Evolutionary conservation across 2,329 filamentous ascomycete genomes (phyloP).

Genomic region (Exutisphaerella laricina): DNA sequence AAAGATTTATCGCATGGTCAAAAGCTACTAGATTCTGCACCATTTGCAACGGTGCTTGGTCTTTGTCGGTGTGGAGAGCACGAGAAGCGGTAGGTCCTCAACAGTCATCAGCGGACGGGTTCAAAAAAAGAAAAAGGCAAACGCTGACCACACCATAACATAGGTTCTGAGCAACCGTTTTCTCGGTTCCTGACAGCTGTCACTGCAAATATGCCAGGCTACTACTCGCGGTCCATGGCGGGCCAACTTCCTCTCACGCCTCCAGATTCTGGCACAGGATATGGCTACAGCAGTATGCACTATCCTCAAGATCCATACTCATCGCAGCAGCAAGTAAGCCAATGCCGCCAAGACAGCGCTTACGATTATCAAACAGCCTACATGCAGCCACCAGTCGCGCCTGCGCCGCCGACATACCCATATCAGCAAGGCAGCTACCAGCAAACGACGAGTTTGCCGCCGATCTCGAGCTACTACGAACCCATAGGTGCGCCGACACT

Average conservation of each 20-base stretch:
- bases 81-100: slow-evolving; percentile 23
- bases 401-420: slow-evolving; percentile 29
- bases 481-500: slow-evolving; percentile 41
- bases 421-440: slow-evolving; percentile 29
- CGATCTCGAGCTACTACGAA: slow-evolving; percentile 40
- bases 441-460: slow-evolving; percentile 29
- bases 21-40: slow-evolving; percentile 21
- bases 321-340: slow-evolving; percentile 33
- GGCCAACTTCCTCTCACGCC: slow-evolving; percentile 44
- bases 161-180: too few relatives aligned
- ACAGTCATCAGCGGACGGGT: too few relatives aligned
- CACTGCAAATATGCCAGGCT: slow-evolving; percentile 46
- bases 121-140: too few relatives aligned
- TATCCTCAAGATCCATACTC: slow-evolving; percentile 43
- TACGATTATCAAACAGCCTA: slow-evolving; percentile 44
- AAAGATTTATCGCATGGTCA: slow-evolving; percentile 20
- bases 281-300: slow-evolving; percentile 37
- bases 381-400: slow-evolving; percentile 35
- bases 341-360: slow-evolving; percentile 39
- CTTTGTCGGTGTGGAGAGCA: slow-evolving; percentile 23
- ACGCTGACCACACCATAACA: too few relatives aligned
- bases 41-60: slow-evolving; percentile 20
- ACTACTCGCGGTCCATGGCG: slow-evolving; percentile 41
- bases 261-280: slow-evolving; percentile 44
- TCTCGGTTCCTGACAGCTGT: slow-evolving; percentile 34